Percentiles rank a stretch among this genome's conserved stretches.
These are phyloP conservation scores for Candolleomyces efflorescens DNA, from an alignment of 768 basidiomycete genomes.

Conservation along the genomic window DNA sequence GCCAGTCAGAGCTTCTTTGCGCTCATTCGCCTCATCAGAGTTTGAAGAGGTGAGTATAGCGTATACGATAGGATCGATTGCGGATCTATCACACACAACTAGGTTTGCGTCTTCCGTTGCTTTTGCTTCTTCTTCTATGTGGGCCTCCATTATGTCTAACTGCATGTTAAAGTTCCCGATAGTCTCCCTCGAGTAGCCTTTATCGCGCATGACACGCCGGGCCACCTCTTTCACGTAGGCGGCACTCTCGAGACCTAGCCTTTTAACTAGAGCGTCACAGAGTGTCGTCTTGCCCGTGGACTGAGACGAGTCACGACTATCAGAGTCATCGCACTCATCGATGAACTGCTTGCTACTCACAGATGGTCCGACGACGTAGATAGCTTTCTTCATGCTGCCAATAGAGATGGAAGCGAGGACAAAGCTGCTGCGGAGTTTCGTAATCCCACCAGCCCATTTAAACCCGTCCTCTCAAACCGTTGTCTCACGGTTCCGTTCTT, in stretches of 20 bases:
- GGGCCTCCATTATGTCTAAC: conserved; percentile 53
- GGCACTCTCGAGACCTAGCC: conserved; percentile 31
- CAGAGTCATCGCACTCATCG: not conserved
- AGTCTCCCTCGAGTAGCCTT: conserved; percentile 51
- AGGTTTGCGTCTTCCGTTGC: conserved; percentile 20
- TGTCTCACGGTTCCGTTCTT: conserved; percentile 4
- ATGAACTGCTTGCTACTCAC: conserved; percentile 21
- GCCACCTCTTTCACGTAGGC: conserved; percentile 60
- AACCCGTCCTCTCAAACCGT: not conserved
- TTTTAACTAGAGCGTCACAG: conserved; percentile 45
- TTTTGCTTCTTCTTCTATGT: conserved; percentile 41
- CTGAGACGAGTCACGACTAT: conserved; percentile 14
- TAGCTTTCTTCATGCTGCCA: conserved; percentile 16
- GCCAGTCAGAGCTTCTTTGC: conserved; percentile 22
- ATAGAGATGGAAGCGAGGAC: not conserved
- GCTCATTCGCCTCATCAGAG: conserved; percentile 30
- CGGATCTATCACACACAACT: conserved; percentile 60
- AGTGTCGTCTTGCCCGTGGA: conserved; percentile 73
- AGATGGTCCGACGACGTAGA: conserved; percentile 54
- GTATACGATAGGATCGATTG: conserved; percentile 61
- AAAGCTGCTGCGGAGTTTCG: conserved; percentile 3
- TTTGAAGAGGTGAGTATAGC: conserved; percentile 43
- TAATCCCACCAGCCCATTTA: not conserved
- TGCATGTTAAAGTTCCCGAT: conserved; percentile 57
- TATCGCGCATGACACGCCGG: conserved; percentile 47